A percentile compares a stretch with the other conserved stretches of the same genome.
Evolutionary conservation across 352 stramenopile genomes (phyloP).

Genomic region (Phytopythium ostracodes): DNA sequence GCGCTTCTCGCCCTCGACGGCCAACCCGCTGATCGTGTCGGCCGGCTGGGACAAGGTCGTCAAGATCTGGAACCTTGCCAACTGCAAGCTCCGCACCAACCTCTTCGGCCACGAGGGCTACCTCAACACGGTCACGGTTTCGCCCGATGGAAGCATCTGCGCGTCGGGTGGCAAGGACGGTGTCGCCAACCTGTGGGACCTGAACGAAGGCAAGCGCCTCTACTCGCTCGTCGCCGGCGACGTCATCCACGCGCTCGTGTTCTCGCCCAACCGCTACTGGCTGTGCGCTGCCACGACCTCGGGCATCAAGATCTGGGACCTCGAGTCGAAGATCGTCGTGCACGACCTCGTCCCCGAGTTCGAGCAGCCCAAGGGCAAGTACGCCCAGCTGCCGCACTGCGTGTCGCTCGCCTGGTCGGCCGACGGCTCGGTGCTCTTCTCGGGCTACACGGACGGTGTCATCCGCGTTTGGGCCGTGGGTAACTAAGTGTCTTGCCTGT

Average conservation of each 20-base stretch:
- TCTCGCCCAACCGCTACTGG: conserved; percentile 99
- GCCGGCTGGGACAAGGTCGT: conserved; percentile 99
- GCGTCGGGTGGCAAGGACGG: conserved; percentile 99
- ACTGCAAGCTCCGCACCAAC: conserved; percentile 99
- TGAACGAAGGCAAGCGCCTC: conserved; percentile 99
- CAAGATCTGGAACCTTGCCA: conserved; percentile 99
- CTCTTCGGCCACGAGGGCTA: conserved; percentile 99
- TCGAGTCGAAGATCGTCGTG: conserved; percentile 99
- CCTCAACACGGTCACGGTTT: conserved; percentile 99
- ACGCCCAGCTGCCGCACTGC: conserved; percentile 93
- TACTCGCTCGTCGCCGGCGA: conserved; percentile 98
- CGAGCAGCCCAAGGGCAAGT: conserved; percentile 89
- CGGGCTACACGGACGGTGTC: conserved; percentile 98
- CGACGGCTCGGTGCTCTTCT: conserved; percentile 98
- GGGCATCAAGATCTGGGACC: conserved; percentile 99
- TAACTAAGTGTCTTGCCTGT: conserved; percentile 53
- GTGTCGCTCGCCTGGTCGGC: conserved; percentile 98
- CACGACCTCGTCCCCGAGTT: conserved; percentile 95
- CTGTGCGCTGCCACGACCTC: conserved; percentile 98
- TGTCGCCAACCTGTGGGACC: conserved; percentile 99
- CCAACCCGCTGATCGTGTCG: conserved; percentile 98
- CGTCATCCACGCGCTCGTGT: conserved; percentile 97
- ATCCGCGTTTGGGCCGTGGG: conserved; percentile 95
- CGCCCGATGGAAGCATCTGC: conserved; percentile 98
- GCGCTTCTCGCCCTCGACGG: conserved; percentile 96